Evolutionary conservation across 257 asterid genomes (phyloP).

Genomic region (Euphrasia confusa): DNA sequence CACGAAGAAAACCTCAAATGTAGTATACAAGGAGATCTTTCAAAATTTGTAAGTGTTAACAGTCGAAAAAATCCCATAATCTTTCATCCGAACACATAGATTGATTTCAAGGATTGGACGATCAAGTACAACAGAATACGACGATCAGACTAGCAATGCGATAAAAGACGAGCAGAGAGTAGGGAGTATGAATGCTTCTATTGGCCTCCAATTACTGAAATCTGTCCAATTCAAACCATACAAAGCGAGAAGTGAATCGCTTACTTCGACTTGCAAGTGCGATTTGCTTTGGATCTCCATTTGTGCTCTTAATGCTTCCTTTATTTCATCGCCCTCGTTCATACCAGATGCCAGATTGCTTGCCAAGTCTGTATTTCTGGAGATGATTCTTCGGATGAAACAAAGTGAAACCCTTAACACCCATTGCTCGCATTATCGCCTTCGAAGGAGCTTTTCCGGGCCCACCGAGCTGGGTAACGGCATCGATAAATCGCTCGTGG

Average conservation of each 20-base stretch:
- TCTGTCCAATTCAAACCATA: too few species aligned
- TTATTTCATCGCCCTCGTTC: slow-evolving; percentile 81
- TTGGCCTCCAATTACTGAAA: slow-evolving; percentile 8
- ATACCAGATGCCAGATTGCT: slow-evolving; percentile 74
- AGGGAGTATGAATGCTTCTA: too few species aligned
- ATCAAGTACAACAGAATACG: too few species aligned
- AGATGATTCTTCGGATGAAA: slow-evolving; percentile 87
- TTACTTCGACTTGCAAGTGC: slow-evolving; percentile 90
- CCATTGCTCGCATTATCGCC: slow-evolving; percentile 83
- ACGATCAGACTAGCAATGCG: too few species aligned
- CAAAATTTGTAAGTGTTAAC: too few species aligned
- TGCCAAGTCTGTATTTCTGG: slow-evolving; percentile 84
- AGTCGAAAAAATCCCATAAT: too few species aligned
- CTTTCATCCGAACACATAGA: too few species aligned
- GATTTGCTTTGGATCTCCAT: slow-evolving; percentile 92
- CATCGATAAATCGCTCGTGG: slow-evolving; percentile 77
- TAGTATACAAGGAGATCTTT: too few species aligned
- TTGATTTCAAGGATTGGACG: too few species aligned
- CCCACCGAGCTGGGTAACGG: slow-evolving; percentile 87
- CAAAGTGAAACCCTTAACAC: slow-evolving; percentile 83
- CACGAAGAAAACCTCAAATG: too few species aligned
- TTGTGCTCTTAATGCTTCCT: slow-evolving; percentile 89
- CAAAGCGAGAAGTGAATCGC: slow-evolving; percentile 17
- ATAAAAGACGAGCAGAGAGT: too few species aligned
- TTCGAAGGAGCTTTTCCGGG: slow-evolving; percentile 83